Evolutionary conservation across 1,139 yeast species (phyloP), one percentile per base, ranked within the genome.

Genomic region (Blastobotrys buckinghamii): DNA sequence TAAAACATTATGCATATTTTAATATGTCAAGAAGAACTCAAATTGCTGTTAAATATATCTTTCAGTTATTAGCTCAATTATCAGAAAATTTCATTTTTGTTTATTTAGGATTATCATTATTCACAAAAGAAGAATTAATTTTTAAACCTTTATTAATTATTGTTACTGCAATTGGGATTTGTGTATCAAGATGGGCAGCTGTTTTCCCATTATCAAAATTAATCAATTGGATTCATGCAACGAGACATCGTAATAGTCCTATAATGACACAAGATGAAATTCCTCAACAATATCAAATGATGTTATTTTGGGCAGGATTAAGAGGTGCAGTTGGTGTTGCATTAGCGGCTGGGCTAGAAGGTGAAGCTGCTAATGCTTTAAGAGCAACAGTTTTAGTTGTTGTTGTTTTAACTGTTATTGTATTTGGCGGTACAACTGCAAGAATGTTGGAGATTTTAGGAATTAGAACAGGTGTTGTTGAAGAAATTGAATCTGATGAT

Each of bases 261-360:
- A 69, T 71, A 34, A 64, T 77, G 6, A 69, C 74, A n/a, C 84
- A 86, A 1, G 97, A 90, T 59, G 97, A 90, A 68, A 89, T 94
- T 52, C 92, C 96, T 20, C 94, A 88, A 59, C 88, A 86, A 52
- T 94, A 94, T 66, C 98, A 94, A 69, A 88, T 90, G 88, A 92
- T 94, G 98, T 87, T 94, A 43, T 94, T 94, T 67, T 94, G 99
- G 99, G 98, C 98, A 1, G 99, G 99, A 6, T 74, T 94, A 52
- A 76, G 99, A 62, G 99, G 99, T 52, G 99, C 99, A 0, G 99
- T 94, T 33, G 99, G 99, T 56, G 99, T 94, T 2, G 99, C 98
- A 0, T 76, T 94, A 60, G 98, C 98, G 0, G 90, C 95, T 81
- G 98, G 98, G 2, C 72, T 94, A 44, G 95, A 87, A 67, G 98